These are phyloP conservation scores for Diutina pseudorugosa DNA, from an alignment of 1,139 yeast species.

Conservation along the genomic window DNA sequence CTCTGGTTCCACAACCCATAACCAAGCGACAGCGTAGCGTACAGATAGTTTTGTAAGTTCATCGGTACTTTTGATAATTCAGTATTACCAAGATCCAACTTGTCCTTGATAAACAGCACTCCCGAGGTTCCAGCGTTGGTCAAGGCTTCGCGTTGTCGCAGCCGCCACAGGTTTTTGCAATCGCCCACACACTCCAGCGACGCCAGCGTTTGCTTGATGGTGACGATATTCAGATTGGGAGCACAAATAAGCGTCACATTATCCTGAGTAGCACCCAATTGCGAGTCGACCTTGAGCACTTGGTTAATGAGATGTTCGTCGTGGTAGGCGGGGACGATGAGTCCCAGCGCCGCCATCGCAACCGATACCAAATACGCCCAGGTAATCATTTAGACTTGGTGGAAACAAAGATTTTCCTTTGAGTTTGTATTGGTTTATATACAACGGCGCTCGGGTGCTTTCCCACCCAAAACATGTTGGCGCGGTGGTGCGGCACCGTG, in stretches of 20 bases:
- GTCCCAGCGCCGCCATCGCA: background rate
- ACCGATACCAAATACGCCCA: background rate
- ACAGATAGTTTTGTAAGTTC: background rate
- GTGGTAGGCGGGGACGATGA: background rate
- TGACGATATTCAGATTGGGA: background rate
- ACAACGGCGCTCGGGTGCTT: background rate
- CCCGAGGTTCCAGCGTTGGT: background rate
- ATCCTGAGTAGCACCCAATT: background rate
- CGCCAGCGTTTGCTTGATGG: background rate
- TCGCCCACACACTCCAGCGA: background rate
- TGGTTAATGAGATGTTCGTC: background rate
- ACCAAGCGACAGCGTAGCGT: background rate
- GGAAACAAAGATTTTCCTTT: background rate
- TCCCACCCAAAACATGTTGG: background rate
- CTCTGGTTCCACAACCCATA: constrained; percentile 1
- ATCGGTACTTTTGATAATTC: background rate
- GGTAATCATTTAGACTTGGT: too few relatives aligned
- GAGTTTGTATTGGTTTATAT: background rate
- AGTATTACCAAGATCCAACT: background rate
- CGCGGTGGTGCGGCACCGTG: background rate
- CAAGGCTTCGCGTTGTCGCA: background rate
- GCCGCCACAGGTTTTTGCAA: background rate
- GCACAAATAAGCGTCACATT: background rate
- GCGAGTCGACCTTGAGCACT: background rate
- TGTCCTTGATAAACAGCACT: background rate